These are phyloP conservation scores for Rhipidocladum racemiflorum DNA, from an alignment of 176 grass and related monocot genomes.

Conservation along the genomic window DNA sequence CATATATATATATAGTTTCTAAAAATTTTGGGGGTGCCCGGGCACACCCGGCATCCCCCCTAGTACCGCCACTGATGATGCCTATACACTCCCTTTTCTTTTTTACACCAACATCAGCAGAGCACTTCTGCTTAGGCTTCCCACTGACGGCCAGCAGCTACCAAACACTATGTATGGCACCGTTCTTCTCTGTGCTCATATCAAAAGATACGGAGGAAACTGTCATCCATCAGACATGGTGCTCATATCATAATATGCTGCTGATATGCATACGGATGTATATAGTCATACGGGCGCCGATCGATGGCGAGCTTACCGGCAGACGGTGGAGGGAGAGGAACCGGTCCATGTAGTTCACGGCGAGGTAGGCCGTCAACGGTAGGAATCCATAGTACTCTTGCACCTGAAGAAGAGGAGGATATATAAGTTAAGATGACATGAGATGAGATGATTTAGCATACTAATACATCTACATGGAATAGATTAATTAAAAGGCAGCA, in stretches of 20 bases:
- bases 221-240: constrained; percentile 11
- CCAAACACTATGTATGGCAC: neutral
- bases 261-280: neutral
- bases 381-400: constrained; percentile 63
- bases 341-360: constrained; percentile 98
- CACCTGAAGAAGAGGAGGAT: constrained; percentile 45
- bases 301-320: constrained; percentile 44
- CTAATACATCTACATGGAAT: neutral
- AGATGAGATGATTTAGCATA: neutral
- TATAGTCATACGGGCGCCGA: neutral
- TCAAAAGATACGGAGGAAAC: constrained; percentile 12
- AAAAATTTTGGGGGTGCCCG: too few relatives aligned
- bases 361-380: constrained; percentile 89
- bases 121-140: constrained; percentile 33
- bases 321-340: constrained; percentile 76
- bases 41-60: too few relatives aligned
- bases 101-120: constrained; percentile 37
- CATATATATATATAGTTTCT: too few relatives aligned
- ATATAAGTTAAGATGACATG: neutral
- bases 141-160: neutral
- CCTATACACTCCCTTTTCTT: too few relatives aligned
- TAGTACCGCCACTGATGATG: too few relatives aligned
- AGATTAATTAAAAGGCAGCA: constrained; percentile 1
- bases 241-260: neutral
- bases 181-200: neutral